These are phyloP conservation scores for Plantago rigida DNA, from an alignment of 305 asterid genomes.

Conservation along the genomic window DNA sequence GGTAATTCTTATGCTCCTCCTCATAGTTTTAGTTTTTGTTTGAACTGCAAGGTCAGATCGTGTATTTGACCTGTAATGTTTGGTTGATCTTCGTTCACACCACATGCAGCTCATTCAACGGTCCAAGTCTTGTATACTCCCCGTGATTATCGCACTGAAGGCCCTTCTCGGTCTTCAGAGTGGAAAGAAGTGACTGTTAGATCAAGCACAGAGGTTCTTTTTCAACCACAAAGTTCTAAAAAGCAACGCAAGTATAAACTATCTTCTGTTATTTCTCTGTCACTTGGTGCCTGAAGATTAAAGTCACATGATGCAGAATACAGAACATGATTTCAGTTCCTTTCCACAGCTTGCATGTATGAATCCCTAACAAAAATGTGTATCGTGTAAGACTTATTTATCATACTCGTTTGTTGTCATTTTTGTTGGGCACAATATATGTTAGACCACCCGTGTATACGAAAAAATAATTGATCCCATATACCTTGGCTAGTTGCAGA, in stretches of 20 bases:
- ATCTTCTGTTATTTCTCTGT: constrained; percentile 54
- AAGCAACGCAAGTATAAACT: constrained; percentile 54
- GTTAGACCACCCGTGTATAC: no score
- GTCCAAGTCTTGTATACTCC: constrained; percentile 45
- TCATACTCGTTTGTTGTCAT: no score
- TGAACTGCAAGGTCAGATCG: neutral
- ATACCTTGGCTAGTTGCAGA: no score
- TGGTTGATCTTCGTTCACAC: constrained; percentile 19
- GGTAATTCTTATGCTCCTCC: constrained; percentile 37
- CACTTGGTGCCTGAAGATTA: constrained; percentile 54
- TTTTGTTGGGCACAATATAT: no score
- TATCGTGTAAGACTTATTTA: no score
- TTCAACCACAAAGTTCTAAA: constrained; percentile 46
- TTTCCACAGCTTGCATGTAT: constrained; percentile 1
- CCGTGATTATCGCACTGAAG: constrained; percentile 64
- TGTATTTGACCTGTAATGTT: neutral
- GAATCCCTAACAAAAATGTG: no score
- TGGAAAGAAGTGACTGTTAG: constrained; percentile 48
- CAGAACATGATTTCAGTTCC: constrained; percentile 1
- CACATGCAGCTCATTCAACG: constrained; percentile 37
- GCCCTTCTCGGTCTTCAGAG: constrained; percentile 45
- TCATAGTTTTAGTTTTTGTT: neutral
- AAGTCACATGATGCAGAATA: neutral
- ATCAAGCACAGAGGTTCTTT: constrained; percentile 66
- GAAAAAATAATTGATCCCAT: no score